These are phyloP conservation scores for Aspergillus candidus DNA, from an alignment of 2,329 filamentous ascomycete genomes.

Conservation along the genomic window DNA sequence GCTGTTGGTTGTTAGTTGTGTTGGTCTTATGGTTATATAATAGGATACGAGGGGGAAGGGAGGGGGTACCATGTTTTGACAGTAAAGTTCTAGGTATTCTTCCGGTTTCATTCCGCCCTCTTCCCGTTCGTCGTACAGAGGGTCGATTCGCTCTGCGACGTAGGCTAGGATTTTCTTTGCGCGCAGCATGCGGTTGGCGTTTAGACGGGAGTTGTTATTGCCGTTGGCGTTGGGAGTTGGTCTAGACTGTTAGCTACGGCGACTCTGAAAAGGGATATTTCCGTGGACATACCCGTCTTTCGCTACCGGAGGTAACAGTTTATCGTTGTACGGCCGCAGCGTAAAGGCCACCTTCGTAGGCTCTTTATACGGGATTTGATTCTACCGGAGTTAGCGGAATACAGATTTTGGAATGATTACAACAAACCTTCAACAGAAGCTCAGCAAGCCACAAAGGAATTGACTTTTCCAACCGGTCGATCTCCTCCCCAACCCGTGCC, in stretches of 20 bases:
- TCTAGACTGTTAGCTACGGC: slow-evolving; percentile 11
- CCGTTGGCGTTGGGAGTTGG: slow-evolving; percentile 19
- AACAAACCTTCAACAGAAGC: slow-evolving; percentile 62
- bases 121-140: slow-evolving; percentile 54
- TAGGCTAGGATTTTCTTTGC: slow-evolving; percentile 93
- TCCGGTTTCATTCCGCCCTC: slow-evolving; percentile 66
- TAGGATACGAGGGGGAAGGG: not conserved
- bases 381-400: slow-evolving; percentile 43
- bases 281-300: slow-evolving; percentile 56
- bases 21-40: not conserved
- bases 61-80: slow-evolving; percentile 73
- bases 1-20: slow-evolving; percentile 20
- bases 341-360: slow-evolving; percentile 94
- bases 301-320: slow-evolving; percentile 64
- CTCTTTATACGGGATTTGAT: slow-evolving; percentile 79
- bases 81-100: slow-evolving; percentile 91
- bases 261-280: not conserved
- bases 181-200: slow-evolving; percentile 93
- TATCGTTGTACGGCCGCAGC: slow-evolving; percentile 70
- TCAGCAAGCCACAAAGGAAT: slow-evolving; percentile 92
- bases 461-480: slow-evolving; percentile 75
- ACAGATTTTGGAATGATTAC: not conserved
- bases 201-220: slow-evolving; percentile 75
- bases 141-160: slow-evolving; percentile 84
- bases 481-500: slow-evolving; percentile 66